A percentile compares a stretch with the other conserved stretches of the same genome.
These are phyloP conservation scores for Yarrowia sp. DNA, from an alignment of 805 yeast genomes.

Conservation along the genomic window DNA sequence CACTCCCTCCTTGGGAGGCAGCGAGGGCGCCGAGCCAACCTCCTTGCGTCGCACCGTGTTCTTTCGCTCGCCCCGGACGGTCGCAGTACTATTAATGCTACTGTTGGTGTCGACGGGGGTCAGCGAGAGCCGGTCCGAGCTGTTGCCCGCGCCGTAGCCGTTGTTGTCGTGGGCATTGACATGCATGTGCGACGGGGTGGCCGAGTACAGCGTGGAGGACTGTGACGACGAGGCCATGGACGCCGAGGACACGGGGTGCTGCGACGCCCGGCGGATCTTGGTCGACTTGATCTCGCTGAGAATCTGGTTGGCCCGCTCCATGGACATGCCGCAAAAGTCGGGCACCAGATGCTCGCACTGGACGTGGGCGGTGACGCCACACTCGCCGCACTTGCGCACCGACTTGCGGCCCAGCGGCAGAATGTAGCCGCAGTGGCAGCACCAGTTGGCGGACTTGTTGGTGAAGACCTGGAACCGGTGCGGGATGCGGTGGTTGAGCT, in stretches of 20 bases:
- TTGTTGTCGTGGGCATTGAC: not conserved
- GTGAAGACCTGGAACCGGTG: slow-evolving; percentile 93
- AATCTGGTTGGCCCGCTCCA: slow-evolving; percentile 94
- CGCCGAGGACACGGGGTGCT: slow-evolving; percentile 1
- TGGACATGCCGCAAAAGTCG: slow-evolving; percentile 97
- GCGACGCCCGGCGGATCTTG: slow-evolving; percentile 51
- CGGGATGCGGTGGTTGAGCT: slow-evolving; percentile 94
- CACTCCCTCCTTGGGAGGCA: slow-evolving; percentile 31
- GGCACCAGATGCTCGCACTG: slow-evolving; percentile 95
- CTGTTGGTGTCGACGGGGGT: slow-evolving; percentile 35
- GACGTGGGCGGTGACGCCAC: slow-evolving; percentile 95
- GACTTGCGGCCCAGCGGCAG: slow-evolving; percentile 94
- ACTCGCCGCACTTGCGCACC: slow-evolving; percentile 84
- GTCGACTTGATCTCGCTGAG: slow-evolving; percentile 82
- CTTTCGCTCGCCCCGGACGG: slow-evolving; percentile 41
- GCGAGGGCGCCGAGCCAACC: slow-evolving; percentile 45
- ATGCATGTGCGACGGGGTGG: slow-evolving; percentile 41
- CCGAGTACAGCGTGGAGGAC: slow-evolving; percentile 39
- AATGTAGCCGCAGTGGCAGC: slow-evolving; percentile 98
- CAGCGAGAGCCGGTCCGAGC: slow-evolving; percentile 18
- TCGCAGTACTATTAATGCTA: slow-evolving; percentile 30
- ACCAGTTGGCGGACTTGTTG: slow-evolving; percentile 97
- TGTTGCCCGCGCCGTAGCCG: not conserved
- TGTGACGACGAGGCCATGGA: not conserved
- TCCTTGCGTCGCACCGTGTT: slow-evolving; percentile 46